Evolutionary conservation across 164 flowering plant genomes (phyloP).

Genomic region (Vitis amurensis): DNA sequence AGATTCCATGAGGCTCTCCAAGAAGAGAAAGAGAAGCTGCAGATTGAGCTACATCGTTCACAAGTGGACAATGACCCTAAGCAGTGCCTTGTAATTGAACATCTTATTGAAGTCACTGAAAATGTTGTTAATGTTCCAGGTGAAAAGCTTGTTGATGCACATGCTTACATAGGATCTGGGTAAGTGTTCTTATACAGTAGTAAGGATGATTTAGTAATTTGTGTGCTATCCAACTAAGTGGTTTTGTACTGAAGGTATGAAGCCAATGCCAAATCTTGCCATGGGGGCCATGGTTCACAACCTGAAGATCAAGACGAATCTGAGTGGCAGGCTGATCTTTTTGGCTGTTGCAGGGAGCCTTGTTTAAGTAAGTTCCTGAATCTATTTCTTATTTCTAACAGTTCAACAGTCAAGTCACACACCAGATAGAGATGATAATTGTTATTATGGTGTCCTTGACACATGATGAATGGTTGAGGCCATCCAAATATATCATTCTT

Average conservation of each 20-base stretch:
- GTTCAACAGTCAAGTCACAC: not conserved
- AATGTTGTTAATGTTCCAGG: slow-evolving; percentile 29
- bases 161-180: slow-evolving; percentile 16
- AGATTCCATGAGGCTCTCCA: slow-evolving; percentile 43
- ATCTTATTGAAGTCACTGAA: slow-evolving; percentile 41
- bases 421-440: not conserved
- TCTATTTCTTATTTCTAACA: not conserved
- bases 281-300: slow-evolving; percentile 1
- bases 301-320: slow-evolving; percentile 14
- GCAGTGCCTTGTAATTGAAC: slow-evolving; percentile 42
- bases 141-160: slow-evolving; percentile 17
- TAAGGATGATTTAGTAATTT: not conserved
- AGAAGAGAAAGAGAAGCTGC: slow-evolving; percentile 47
- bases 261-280: slow-evolving; percentile 9
- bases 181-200: slow-evolving; percentile 3
- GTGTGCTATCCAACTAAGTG: not conserved
- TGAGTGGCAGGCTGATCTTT: slow-evolving; percentile 45
- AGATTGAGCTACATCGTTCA: slow-evolving; percentile 36
- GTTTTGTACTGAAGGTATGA: slow-evolving; percentile 25
- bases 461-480: not conserved
- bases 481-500: not conserved
- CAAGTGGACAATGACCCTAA: slow-evolving; percentile 22
- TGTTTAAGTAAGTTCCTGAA: slow-evolving; percentile 31
- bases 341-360: slow-evolving; percentile 50
- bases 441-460: not conserved